These are phyloP conservation scores for Cyphellophora europaea DNA, from an alignment of 2,329 filamentous ascomycete genomes.

Conservation along the genomic window DNA sequence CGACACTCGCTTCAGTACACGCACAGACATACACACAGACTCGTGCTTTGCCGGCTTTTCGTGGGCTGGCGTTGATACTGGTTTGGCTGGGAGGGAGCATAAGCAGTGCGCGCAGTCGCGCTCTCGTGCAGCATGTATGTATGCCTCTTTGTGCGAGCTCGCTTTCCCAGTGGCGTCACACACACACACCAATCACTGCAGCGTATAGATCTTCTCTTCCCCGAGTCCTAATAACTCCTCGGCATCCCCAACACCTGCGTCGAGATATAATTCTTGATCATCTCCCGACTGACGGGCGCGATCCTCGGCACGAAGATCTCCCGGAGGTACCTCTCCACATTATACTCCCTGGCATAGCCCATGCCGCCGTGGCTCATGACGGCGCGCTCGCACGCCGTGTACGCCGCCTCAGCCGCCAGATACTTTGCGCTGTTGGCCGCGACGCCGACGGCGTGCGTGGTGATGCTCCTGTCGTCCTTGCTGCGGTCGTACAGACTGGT, in stretches of 20 bases:
- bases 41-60: too few species aligned
- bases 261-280: conserved; percentile 37
- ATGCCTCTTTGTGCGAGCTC: too few species aligned
- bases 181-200: too few species aligned
- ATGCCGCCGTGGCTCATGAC: conserved; percentile 50
- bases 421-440: conserved; percentile 65
- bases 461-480: conserved; percentile 40
- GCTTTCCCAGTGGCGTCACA: too few species aligned
- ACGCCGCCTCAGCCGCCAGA: conserved; percentile 47
- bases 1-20: too few species aligned
- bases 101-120: too few species aligned
- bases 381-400: conserved; percentile 50
- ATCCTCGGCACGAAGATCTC: conserved; percentile 53
- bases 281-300: conserved; percentile 48
- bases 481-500: conserved; percentile 52
- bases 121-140: too few species aligned
- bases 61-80: too few species aligned
- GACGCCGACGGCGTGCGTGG: conserved; percentile 50
- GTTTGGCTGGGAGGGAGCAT: too few species aligned
- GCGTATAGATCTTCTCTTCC: too few species aligned
- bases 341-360: conserved; percentile 55
- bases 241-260: conserved; percentile 35
- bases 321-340: conserved; percentile 52
- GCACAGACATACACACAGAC: too few species aligned
- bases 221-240: conserved; percentile 34